Conservation (phyloP, 2,329 filamentous ascomycete species). For the Cladosporium sphaerospermum region DNA sequence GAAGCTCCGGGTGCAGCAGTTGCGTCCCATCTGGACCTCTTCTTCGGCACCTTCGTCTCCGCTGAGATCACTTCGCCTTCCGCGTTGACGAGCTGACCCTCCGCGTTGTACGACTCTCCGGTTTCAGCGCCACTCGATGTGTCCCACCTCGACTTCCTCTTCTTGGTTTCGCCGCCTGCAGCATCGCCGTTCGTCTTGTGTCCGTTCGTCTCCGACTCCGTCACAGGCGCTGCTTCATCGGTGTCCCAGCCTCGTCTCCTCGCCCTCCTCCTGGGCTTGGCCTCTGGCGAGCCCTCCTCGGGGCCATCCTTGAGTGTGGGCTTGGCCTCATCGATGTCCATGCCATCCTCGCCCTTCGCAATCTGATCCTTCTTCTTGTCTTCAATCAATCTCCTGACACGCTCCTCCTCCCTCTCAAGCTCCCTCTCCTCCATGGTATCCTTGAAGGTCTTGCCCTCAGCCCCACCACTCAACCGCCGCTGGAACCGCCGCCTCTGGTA, state of each 20-base stretch:
- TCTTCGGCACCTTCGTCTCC: slow-evolving; percentile 43
- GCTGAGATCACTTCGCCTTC: slow-evolving; percentile 29
- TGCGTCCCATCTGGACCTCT: slow-evolving; percentile 84
- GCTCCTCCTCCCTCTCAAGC: slow-evolving; percentile 86
- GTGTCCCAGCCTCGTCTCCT: slow-evolving; percentile 45
- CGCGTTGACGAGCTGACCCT: slow-evolving; percentile 14
- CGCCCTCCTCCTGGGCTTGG: slow-evolving; percentile 65
- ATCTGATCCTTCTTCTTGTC: slow-evolving; percentile 62
- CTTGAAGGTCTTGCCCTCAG: slow-evolving; percentile 72
- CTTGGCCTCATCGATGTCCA: slow-evolving; percentile 56
- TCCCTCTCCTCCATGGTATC: slow-evolving; percentile 89
- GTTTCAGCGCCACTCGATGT: slow-evolving; percentile 48
- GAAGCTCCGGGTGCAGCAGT: slow-evolving; percentile 51
- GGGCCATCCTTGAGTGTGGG: slow-evolving; percentile 63
- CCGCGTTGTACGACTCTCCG: slow-evolving; percentile 36
- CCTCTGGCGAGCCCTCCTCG: slow-evolving; percentile 24
- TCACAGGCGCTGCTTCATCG: slow-evolving; percentile 42
- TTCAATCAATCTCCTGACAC: slow-evolving; percentile 72
- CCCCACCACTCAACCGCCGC: slow-evolving; percentile 66
- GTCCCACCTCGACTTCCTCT: slow-evolving; percentile 96
- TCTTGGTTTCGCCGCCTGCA: slow-evolving; percentile 52
- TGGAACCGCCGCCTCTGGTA: slow-evolving; percentile 96
- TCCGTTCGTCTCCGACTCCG: slow-evolving; percentile 62
- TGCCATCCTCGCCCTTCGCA: slow-evolving; percentile 66
- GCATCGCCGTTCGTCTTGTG: slow-evolving; percentile 35